Base-by-base conservation (phyloP, 345 rosid species). In the Triadica sebifera region DNA sequence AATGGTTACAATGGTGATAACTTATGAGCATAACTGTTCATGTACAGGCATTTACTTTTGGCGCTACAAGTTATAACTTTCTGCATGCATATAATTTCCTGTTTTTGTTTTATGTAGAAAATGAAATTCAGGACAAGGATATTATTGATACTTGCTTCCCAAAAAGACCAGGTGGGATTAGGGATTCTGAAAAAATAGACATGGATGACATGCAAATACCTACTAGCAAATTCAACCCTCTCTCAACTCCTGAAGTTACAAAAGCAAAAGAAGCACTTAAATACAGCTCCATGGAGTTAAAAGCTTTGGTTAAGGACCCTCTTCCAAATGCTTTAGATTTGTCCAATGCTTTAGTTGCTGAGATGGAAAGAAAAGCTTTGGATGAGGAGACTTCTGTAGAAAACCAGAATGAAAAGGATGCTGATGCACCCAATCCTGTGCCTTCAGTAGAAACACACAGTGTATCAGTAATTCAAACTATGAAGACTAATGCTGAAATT, bases 261-360 rank as follows among this genome's bases (percentile, higher is more conserved):
- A 77, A 57, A 83, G 80, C 76, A 34, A 81, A 71, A 74, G 87
- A 77, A 63, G 84, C 85, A 1, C 90, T 87, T 13, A 81, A 77
- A 46, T 39, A 71, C 16, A 88, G 88, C 71, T 55, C 68, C 25
- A 51, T 50, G 71, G 95, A 85, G 75, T 74, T 90, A 64, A 82
- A 50, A 77, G 78, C 84, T 0, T 34, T 69, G 25, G 87, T 87
- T 15, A 80, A 67, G 5, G 93, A 88, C 69, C 91, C 90, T 51
- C 90, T 87, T 51, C 87, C 89, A 8, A 80, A 77, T 64, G 84
- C 89, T 5, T 29, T 87, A 12, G 70, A n/a, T 38, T 52, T 71
- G 29, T 82, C 91, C 6, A 76, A 73, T 70, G 71, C 73, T 57
- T 68, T 90, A 68, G 46, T 65, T 22, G 50, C 69, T 55, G 73